A percentile compares a stretch with the other conserved stretches of the same genome.
Conservation (phyloP, 2,329 filamentous ascomycete species). For the Capronia americana region DNA sequence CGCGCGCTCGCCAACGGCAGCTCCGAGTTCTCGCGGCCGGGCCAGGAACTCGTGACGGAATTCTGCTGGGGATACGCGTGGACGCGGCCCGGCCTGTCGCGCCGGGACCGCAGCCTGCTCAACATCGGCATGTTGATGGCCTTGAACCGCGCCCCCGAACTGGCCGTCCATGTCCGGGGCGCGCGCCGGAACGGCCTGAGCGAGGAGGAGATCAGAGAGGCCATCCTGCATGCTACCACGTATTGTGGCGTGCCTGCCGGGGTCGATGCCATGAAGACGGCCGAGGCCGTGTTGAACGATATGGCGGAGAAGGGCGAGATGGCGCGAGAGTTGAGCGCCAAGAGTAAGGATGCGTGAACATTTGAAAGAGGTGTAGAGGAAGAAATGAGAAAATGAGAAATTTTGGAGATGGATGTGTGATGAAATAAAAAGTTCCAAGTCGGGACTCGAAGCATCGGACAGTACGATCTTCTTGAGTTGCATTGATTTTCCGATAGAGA, state of each 20-base stretch:
- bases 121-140: conserved; percentile 71
- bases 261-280: conserved; percentile 49
- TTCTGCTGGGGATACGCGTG: conserved; percentile 67
- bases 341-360: conserved; percentile 36
- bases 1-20: conserved; percentile 37
- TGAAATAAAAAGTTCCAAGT: background rate
- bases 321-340: conserved; percentile 36
- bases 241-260: conserved; percentile 56
- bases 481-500: background rate
- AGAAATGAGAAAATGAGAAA: background rate
- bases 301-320: conserved; percentile 40
- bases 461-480: background rate
- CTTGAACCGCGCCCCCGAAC: conserved; percentile 64
- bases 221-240: conserved; percentile 42
- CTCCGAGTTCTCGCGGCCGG: conserved; percentile 38
- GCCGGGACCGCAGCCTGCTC: conserved; percentile 66
- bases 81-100: conserved; percentile 67
- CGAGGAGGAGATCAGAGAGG: conserved; percentile 65
- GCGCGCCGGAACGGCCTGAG: conserved; percentile 67
- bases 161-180: conserved; percentile 66
- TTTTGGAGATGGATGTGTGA: background rate
- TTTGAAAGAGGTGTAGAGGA: background rate
- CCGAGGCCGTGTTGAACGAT: conserved; percentile 42
- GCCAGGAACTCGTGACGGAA: conserved; percentile 58
- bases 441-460: background rate